Evolutionary conservation across 1,284 basidiomycete species (phyloP), one percentile per base, ranked within the genome.

Genomic region (Ganoderma meredithae): DNA sequence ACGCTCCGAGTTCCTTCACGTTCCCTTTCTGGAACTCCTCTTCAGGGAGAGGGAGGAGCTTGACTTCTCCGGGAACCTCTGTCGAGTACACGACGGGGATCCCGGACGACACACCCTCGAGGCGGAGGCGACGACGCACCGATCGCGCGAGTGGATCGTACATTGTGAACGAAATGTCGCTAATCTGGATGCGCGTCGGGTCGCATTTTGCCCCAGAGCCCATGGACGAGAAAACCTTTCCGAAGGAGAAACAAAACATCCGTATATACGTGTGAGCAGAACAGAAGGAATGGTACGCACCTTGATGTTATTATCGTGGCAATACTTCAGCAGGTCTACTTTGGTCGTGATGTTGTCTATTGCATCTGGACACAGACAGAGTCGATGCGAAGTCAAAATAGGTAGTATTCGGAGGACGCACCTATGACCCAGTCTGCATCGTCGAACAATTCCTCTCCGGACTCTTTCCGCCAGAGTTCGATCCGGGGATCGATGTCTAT

Each of bases 301-400:
- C 83, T 94, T 94, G 79, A 96, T 90, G 43, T 84, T 78, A 72
- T 90, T 84, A 68, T 90, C 86, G 74, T 92, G 86, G 75, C 96
- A 97, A 77, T 96, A 90, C 66, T 93, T 90, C 9, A 98, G 84
- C 36, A 97, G 83, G 74, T 97, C 94, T 27, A 96, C 93, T 80
- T 99, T 99, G 1, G 97, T 97, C 58, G 94, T 88, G 71, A 99
- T 96, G 78, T 99, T 98, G 82, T 99, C 96, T 73, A 99, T 99
- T 9, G 95, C 95, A 81, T 98, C 96, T 91, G 75, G 60, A 74
- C 12, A 49, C 3, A 19, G 9, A 41, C 9, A n/a, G 15, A 62
- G 65, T 36, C 59, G 68, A 75, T 12, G 64, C 64, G 47, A 43
- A 22, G 73, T 63, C 27, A 72, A 67, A n/a, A 72, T 61, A 22